phyloP scores from a whole-genome alignment of 2,329 filamentous ascomycete genomes.

The Stagonosporopsis chrysanthemi region DNA sequence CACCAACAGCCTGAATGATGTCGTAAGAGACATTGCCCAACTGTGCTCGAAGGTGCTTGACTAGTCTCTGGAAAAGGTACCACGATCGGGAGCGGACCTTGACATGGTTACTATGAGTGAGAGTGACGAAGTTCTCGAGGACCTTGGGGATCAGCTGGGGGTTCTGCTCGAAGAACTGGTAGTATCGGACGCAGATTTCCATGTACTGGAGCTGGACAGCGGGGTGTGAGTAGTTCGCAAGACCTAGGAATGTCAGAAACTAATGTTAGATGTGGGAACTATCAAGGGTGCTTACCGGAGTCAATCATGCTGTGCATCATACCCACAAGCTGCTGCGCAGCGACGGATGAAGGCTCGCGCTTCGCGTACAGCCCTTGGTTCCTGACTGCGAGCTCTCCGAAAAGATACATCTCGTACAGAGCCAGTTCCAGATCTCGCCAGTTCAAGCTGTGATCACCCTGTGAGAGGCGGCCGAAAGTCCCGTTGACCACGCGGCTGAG shows the following conservation, averaged over 20 bases:
- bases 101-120: slow-evolving; percentile 87
- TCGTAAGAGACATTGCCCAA: slow-evolving; percentile 90
- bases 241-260: slow-evolving; percentile 61
- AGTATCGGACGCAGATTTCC: slow-evolving; percentile 97
- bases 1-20: slow-evolving; percentile 87
- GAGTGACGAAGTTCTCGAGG: slow-evolving; percentile 87
- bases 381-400: slow-evolving; percentile 91
- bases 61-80: slow-evolving; percentile 94
- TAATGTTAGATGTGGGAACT: neutral
- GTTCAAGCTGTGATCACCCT: slow-evolving; percentile 75
- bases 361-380: slow-evolving; percentile 88
- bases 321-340: slow-evolving; percentile 80
- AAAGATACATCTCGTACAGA: slow-evolving; percentile 92
- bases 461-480: slow-evolving; percentile 82
- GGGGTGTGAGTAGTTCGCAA: slow-evolving; percentile 85
- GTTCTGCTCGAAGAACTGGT: slow-evolving; percentile 88
- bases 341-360: slow-evolving; percentile 78
- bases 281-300: slow-evolving; percentile 68
- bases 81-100: slow-evolving; percentile 91
- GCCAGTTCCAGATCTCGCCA: slow-evolving; percentile 97
- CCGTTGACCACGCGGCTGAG: slow-evolving; percentile 86
- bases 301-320: slow-evolving; percentile 98
- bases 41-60: slow-evolving; percentile 83
- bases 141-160: slow-evolving; percentile 82
- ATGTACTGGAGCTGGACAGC: slow-evolving; percentile 95